Base-by-base conservation (phyloP, 2,329 filamentous ascomycete genomes). In the Verticillium longisporum region DNA sequence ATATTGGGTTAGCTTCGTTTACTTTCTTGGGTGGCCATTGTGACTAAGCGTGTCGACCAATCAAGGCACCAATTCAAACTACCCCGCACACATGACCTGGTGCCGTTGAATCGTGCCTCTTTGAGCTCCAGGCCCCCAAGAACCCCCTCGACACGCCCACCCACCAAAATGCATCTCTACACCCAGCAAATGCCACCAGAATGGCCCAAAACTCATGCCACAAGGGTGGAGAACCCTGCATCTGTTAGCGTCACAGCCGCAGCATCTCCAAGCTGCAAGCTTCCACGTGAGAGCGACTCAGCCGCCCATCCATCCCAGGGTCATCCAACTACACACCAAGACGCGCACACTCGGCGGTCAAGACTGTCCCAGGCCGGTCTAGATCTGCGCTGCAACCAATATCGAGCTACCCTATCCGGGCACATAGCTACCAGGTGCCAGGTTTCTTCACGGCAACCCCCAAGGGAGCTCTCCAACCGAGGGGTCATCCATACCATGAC, bases 371-470 rank as follows among this genome's bases (percentile, higher is more conserved):
- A 59, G 57, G 57, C 57, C 41, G 41, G 38, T 59, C 57, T 59
- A 59, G 57, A 59, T 59, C 57, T 59, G 41, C 57, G 57, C 57
- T 59, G 57, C 41, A 59, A 59, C 50, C 57, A 59, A 59, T 59
- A 58, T 58, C 37, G 10, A 58, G 56, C 37, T 58, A 41, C 56
- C 37, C 36, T 15, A 58, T 41, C 56, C 13, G 41, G 56, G 14
- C 56, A 33, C 3, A 37, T n/a, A 58, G 21, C 26, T 18, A 7
- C 56, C 26, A 58, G 13, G 55, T n/a, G 14, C n/a, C 45, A 50
- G 18, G n/a, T 50, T n/a, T n/a, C 45, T 9, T n/a, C 15, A 9
- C 45, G 9, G 45, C 11, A 5, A 21, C 21, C 45, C 45, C n/a
- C 21, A 18, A 6, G 18, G 18, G 15, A 50, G 45, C 21, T n/a